A percentile compares a stretch with the other conserved stretches of the same genome.
Evolutionary conservation across 2,329 filamentous ascomycete genomes (phyloP).

Genomic region (Ophioceras dolichostomum): DNA sequence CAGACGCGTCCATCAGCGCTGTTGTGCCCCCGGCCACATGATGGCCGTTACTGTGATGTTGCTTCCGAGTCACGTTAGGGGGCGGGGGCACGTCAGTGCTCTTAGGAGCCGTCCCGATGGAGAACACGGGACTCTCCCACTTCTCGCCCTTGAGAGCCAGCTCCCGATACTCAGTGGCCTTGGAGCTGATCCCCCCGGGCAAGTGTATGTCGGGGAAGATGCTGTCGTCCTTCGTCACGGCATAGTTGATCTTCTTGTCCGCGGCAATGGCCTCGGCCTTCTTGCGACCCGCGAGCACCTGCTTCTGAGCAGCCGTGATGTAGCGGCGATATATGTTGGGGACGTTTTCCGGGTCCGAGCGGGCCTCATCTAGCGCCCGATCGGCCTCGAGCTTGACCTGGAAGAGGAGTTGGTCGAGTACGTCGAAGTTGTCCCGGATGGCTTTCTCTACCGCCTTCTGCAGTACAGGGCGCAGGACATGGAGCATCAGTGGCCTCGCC

Average conservation of each 20-base stretch:
- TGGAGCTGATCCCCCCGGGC: slow-evolving; percentile 79
- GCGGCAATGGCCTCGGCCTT: slow-evolving; percentile 51
- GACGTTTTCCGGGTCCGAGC: slow-evolving; percentile 57
- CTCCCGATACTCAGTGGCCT: slow-evolving; percentile 88
- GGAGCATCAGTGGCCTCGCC: slow-evolving; percentile 79
- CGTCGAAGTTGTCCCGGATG: slow-evolving; percentile 70
- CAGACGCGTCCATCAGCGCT: no score
- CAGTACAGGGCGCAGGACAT: slow-evolving; percentile 69
- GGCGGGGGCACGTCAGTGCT: slow-evolving; percentile 58
- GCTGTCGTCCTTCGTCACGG: slow-evolving; percentile 78
- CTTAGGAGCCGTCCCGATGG: slow-evolving; percentile 64
- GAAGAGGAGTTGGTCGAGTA: slow-evolving; percentile 61
- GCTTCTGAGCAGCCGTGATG: slow-evolving; percentile 59
- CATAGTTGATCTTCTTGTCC: slow-evolving; percentile 67
- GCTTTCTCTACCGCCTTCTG: slow-evolving; percentile 83
- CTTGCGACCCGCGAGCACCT: slow-evolving; percentile 63
- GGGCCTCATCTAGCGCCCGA: slow-evolving; percentile 52
- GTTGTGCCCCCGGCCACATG: no score
- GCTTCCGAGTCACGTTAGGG: slow-evolving; percentile 37
- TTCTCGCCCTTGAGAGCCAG: slow-evolving; percentile 77
- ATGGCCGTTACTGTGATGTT: slow-evolving; percentile 15
- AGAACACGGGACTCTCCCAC: slow-evolving; percentile 94
- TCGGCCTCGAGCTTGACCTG: slow-evolving; percentile 76
- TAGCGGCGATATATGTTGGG: slow-evolving; percentile 85
- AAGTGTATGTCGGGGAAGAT: slow-evolving; percentile 80